These are phyloP conservation scores for Russula vinacea DNA, from an alignment of 768 basidiomycete genomes.

Conservation along the genomic window DNA sequence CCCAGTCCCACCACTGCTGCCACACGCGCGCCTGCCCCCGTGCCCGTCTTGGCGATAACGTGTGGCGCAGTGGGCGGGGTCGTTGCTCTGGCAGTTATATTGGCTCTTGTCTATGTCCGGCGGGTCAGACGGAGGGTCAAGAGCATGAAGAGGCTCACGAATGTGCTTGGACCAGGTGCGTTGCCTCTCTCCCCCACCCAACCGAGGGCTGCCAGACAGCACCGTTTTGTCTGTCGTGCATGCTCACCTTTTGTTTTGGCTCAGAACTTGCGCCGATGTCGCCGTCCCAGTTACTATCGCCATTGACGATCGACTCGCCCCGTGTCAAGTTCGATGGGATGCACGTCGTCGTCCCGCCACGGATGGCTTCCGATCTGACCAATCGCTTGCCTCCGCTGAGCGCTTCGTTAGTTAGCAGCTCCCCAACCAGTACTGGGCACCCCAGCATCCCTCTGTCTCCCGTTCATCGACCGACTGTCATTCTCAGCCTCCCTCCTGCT, in stretches of 20 bases:
- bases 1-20: no score
- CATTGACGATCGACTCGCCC: not conserved
- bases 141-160: slow-evolving; percentile 3
- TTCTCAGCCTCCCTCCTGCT: not conserved
- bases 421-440: not conserved
- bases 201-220: no score
- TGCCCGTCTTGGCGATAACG: not conserved
- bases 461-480: not conserved
- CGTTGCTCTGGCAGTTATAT: not conserved
- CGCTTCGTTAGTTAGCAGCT: not conserved
- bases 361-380: not conserved
- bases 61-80: not conserved
- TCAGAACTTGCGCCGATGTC: slow-evolving; percentile 12
- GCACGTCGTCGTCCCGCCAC: not conserved
- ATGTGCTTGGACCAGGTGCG: slow-evolving; percentile 24
- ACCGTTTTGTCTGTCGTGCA: not conserved
- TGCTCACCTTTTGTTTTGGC: not conserved
- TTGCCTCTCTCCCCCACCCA: no score
- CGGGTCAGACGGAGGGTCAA: slow-evolving; percentile 18
- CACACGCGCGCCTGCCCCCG: not conserved
- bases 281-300: not conserved
- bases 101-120: slow-evolving; percentile 11
- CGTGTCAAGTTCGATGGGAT: not conserved
- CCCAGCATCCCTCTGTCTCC: not conserved
- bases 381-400: not conserved